phyloP scores from a whole-genome alignment of 176 grass and related monocot species.

The Elaeis guineensis region DNA sequence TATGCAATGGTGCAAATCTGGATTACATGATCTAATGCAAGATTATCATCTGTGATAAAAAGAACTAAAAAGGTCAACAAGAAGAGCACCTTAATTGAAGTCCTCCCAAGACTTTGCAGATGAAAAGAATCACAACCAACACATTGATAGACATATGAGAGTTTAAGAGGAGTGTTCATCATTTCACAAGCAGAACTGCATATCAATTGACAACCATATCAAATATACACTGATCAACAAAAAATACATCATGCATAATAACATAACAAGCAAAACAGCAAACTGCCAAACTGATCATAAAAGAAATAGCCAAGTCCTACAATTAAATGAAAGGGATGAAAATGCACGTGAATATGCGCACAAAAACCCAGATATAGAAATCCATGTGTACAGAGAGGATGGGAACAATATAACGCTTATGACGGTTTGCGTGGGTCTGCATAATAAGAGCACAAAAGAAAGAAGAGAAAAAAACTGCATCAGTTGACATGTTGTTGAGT shows the following conservation, averaged over 20 bases:
- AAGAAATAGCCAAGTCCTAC: neutral
- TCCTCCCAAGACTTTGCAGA: slow-evolving; percentile 76
- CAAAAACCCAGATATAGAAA: slow-evolving; percentile 98
- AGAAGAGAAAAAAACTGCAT: slow-evolving; percentile 15
- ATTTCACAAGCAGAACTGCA: slow-evolving; percentile 88
- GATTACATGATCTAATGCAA: no score
- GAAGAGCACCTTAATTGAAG: slow-evolving; percentile 55
- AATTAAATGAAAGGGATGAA: neutral
- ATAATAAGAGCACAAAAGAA: neutral
- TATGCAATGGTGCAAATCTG: no score
- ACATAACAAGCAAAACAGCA: neutral
- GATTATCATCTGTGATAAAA: no score
- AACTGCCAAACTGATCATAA: neutral
- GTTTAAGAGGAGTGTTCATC: slow-evolving; percentile 87
- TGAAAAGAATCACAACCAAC: slow-evolving; percentile 96
- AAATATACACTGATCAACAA: no score
- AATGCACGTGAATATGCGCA: slow-evolving; percentile 89
- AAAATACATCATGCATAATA: no score
- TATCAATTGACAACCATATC: neutral
- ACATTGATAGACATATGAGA: slow-evolving; percentile 98
- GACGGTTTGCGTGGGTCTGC: slow-evolving; percentile 94
- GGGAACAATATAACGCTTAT: slow-evolving; percentile 94
- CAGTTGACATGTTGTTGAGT: no score
- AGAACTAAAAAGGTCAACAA: no score
- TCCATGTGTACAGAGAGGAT: slow-evolving; percentile 92